Conservation (phyloP, 306 rosid genomes). For the Gleditsia sinensis region DNA sequence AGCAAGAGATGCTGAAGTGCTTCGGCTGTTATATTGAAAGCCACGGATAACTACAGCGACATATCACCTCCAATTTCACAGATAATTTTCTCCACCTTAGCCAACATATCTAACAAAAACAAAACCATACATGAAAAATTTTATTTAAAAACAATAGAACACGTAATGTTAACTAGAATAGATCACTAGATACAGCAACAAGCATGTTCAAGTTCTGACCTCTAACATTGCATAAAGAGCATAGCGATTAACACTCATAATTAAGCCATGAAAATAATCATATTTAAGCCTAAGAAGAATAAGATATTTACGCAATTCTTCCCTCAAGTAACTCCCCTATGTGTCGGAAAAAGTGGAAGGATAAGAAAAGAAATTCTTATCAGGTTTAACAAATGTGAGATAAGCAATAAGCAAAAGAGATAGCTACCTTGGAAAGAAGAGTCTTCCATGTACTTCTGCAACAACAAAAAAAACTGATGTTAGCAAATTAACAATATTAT, state of each 20-base stretch:
- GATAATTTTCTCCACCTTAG: slow-evolving; percentile 79
- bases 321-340: background rate
- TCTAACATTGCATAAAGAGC: slow-evolving; percentile 12
- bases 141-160: background rate
- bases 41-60: slow-evolving; percentile 44
- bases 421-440: slow-evolving; percentile 82
- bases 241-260: background rate
- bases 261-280: slow-evolving; percentile 17
- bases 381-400: slow-evolving; percentile 17
- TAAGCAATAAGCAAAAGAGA: slow-evolving; percentile 16
- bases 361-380: slow-evolving; percentile 17
- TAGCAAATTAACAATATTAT: slow-evolving; percentile 4
- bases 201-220: background rate
- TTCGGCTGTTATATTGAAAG: slow-evolving; percentile 29
- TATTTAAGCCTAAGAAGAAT: slow-evolving; percentile 23
- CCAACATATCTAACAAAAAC: slow-evolving; percentile 68
- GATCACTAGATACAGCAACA: slow-evolving; percentile 1
- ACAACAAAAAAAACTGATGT: slow-evolving; percentile 33
- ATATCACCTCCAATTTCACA: slow-evolving; percentile 66
- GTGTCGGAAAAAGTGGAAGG: background rate
- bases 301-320: slow-evolving; percentile 1
- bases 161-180: slow-evolving; percentile 1
- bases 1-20: slow-evolving; percentile 29
- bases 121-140: slow-evolving; percentile 23
- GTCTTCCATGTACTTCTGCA: slow-evolving; percentile 90